Base-by-base conservation (phyloP, 352 stramenopile genomes). In the Globisporangium uncinulatum region DNA sequence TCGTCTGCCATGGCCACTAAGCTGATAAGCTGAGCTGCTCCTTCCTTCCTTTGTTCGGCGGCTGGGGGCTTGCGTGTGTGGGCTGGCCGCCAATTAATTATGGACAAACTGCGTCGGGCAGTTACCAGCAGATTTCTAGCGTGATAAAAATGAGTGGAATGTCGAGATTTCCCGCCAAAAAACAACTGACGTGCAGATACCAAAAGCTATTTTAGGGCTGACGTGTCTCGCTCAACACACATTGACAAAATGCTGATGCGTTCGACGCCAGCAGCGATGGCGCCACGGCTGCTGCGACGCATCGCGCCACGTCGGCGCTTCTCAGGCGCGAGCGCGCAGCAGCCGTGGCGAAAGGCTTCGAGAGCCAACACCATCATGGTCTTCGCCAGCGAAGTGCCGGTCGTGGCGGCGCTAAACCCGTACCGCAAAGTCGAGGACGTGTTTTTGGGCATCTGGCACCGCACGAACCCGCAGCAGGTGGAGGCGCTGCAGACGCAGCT, bases 341-440 rank as follows among this genome's bases (percentile, higher is more conserved):
- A 61, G 17, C 13, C 21, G 34, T 1, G 31, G 44, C 8, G 4
- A 15, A 13, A 15, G 11, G 34, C 24, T 36, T 19, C 31, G 32
- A 42, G 21, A 19, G 20, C 46, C 45, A 29, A 56, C 39, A 67
- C 55, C 10, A 89, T 94, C 57, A 78, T 93, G 74, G 60, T 94
- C 61, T 94, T 92, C 62, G 85, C 85, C 51, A 93, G 83, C 66
- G 85, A 94, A 51, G 83, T 94, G 71, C 79, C 85, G 4, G 83
- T 93, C 21, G 82, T 94, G 55, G 83, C 74, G 57, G 85, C 81
- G 10, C 41, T 92, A 54, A 93, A 94, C 60, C 83, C 80, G 54
- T 94, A 84, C 66, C 83, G 85, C 46, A 76, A 84, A 63, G 86
- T 94, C 62, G 84, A 92, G 47, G 83, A 94, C 49, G 75, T 93